Conservation (phyloP, 2,329 filamentous ascomycete species). For the Pezicula carpinea region DNA sequence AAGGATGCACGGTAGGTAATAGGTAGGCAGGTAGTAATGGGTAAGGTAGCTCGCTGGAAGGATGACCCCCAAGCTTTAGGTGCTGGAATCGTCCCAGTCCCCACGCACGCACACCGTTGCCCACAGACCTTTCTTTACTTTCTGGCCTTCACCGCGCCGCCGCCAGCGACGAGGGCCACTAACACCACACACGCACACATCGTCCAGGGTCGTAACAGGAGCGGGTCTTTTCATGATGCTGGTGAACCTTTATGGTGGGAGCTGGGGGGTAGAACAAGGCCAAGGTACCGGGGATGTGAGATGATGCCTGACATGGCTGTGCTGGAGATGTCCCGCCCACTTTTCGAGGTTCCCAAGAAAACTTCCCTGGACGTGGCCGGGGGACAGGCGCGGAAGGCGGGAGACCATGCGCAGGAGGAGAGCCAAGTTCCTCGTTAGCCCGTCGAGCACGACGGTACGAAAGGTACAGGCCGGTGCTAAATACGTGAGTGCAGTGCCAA, state of each 20-base stretch:
- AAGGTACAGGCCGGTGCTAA: not conserved
- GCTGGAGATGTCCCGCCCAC: slow-evolving; percentile 3
- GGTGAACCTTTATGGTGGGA: slow-evolving; percentile 1
- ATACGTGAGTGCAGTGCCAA: too few species aligned
- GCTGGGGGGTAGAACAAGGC: slow-evolving; percentile 9
- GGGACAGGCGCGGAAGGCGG: slow-evolving; percentile 20
- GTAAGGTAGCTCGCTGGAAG: too few species aligned
- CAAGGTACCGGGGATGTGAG: slow-evolving; percentile 14
- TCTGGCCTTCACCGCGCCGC: slow-evolving; percentile 15
- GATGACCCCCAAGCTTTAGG: slow-evolving; percentile 21
- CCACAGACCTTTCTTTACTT: slow-evolving; percentile 25
- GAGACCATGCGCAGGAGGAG: slow-evolving; percentile 14
- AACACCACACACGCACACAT: not conserved
- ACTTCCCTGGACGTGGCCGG: slow-evolving; percentile 4
- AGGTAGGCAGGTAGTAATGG: too few species aligned
- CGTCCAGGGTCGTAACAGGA: slow-evolving; percentile 14
- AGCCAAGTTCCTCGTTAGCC: slow-evolving; percentile 16
- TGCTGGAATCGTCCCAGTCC: slow-evolving; percentile 17
- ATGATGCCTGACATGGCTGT: slow-evolving; percentile 15
- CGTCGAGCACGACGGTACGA: slow-evolving; percentile 1
- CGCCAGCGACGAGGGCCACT: slow-evolving; percentile 5
- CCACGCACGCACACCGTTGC: slow-evolving; percentile 17
- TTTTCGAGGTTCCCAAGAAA: slow-evolving; percentile 12
- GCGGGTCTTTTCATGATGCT: slow-evolving; percentile 14
- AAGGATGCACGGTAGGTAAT: too few species aligned